A percentile compares a stretch with the other conserved stretches of the same genome.
Evolutionary conservation across 106 monocot species (phyloP).

Genomic region (Acanthochlamys bracteata): DNA sequence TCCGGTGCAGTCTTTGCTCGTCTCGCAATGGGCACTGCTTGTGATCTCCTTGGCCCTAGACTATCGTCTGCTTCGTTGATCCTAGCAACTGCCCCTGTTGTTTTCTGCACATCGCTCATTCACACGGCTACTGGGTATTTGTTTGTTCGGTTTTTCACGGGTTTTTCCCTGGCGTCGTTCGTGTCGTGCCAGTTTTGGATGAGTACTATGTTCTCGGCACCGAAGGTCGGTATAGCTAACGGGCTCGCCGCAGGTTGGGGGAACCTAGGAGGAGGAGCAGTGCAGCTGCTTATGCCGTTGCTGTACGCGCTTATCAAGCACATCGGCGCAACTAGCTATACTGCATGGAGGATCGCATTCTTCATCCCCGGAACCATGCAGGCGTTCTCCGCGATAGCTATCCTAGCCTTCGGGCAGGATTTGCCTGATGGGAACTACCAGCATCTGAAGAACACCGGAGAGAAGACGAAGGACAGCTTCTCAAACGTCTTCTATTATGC

Average conservation of each 20-base stretch:
- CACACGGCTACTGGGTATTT: slow-evolving; percentile 39
- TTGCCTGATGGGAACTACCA: slow-evolving; percentile 65
- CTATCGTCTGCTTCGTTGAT: slow-evolving; percentile 67
- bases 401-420: slow-evolving; percentile 67
- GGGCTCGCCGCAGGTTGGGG: slow-evolving; percentile 89
- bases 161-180: slow-evolving; percentile 88
- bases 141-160: slow-evolving; percentile 81
- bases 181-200: slow-evolving; percentile 95
- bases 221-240: slow-evolving; percentile 72
- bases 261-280: slow-evolving; percentile 95
- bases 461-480: slow-evolving; percentile 60
- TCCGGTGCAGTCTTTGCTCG: slow-evolving; percentile 87
- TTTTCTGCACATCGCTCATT: slow-evolving; percentile 69
- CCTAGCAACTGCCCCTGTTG: slow-evolving; percentile 55
- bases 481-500: slow-evolving; percentile 33
- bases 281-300: slow-evolving; percentile 85
- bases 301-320: slow-evolving; percentile 45
- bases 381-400: slow-evolving; percentile 37
- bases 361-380: slow-evolving; percentile 83
- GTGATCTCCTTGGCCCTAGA: slow-evolving; percentile 84
- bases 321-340: slow-evolving; percentile 54
- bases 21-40: slow-evolving; percentile 85
- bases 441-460: slow-evolving; percentile 48
- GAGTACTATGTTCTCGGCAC: slow-evolving; percentile 92
- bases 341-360: slow-evolving; percentile 91